A percentile compares a stretch with the other conserved stretches of the same genome.
phyloP scores from a whole-genome alignment of 192 early-diverging fungal genomes.

The Dissophora ornata region DNA sequence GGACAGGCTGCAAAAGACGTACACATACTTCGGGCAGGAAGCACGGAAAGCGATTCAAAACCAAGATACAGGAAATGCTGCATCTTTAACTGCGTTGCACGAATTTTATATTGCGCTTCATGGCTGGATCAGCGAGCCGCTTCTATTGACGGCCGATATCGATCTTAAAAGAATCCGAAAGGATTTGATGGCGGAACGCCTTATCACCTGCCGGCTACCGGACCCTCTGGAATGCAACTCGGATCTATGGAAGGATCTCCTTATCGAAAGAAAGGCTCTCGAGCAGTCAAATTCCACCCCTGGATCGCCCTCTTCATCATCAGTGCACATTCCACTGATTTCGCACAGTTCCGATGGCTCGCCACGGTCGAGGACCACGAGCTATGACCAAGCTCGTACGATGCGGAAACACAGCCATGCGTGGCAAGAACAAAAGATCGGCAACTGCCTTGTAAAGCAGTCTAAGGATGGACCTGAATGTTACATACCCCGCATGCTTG shows the following conservation, averaged over 20 bases:
- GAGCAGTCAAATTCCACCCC: neutral
- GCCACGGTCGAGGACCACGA: neutral
- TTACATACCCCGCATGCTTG: slow-evolving; percentile 3
- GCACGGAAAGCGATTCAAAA: slow-evolving; percentile 25
- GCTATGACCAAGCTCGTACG: slow-evolving; percentile 12
- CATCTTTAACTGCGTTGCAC: slow-evolving; percentile 38
- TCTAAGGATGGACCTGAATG: slow-evolving; percentile 15
- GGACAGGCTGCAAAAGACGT: slow-evolving; percentile 52
- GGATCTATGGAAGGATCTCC: slow-evolving; percentile 55
- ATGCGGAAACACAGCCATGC: slow-evolving; percentile 37
- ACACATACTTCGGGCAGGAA: slow-evolving; percentile 52
- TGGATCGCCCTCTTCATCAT: slow-evolving; percentile 14
- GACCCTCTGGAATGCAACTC: slow-evolving; percentile 40
- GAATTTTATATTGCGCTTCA: slow-evolving; percentile 61
- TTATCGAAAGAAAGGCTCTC: slow-evolving; percentile 2
- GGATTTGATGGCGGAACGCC: slow-evolving; percentile 33
- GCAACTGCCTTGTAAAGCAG: slow-evolving; percentile 31
- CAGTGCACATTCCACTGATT: neutral
- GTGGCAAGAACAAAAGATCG: slow-evolving; percentile 47
- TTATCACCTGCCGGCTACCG: slow-evolving; percentile 36
- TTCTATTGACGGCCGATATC: slow-evolving; percentile 31
- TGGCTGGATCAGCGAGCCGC: slow-evolving; percentile 58
- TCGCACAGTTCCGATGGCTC: neutral
- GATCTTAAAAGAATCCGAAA: slow-evolving; percentile 43
- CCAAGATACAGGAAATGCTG: neutral